Base-by-base conservation (phyloP, 441 rosid species). In the Brassica balearica region DNA sequence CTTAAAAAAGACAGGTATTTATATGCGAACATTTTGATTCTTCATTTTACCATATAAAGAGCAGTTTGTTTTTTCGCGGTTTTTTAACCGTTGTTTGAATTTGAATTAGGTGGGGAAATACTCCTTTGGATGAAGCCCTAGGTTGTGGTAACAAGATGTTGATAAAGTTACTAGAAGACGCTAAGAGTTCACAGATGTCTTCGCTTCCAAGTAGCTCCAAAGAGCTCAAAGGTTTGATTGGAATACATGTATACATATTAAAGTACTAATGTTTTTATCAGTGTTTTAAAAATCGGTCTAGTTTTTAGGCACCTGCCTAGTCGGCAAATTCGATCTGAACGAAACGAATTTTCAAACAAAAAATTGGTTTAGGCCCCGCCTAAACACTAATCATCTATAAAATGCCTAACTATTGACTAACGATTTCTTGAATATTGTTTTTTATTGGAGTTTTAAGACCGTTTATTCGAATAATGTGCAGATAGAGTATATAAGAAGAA, bases 61-160 rank as follows among this genome's bases (percentile, higher is more conserved):
- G 34, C 5, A 0, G 34, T 29, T 29, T 29, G 34, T 29, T 38
- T 38, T 38, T 9, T 38, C 46, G 8, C 56, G 56, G 56, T 29
- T n/a, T 48, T 41, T 14, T 68, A 63, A 81, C 46, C 7, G 20
- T 20, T 68, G 17, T 66, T 53, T 48, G 43, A 20, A 34, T 72
- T 29, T 32, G 69, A 60, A 60, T 79, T 4, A 91, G 98, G 78
- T 91, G 98, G 98, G 97, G 97, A 74, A 89, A 89, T 53, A 87
- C 88, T 41, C 93, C 97, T 1, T 48, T 93, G 8, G 92, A 88
- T 27, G 95, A 91, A 76, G 89, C 92, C 2, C 71, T 77, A 32
- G 77, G 80, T 23, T 73, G 85, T 69, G 94, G 97, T 48, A 83
- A 89, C 81, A 90, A 78, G 78, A 85, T 80, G 74, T 76, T 93